These are phyloP conservation scores for Protoeuglena noctilucae DNA, from an alignment of 139 green algal species.

Conservation along the genomic window DNA sequence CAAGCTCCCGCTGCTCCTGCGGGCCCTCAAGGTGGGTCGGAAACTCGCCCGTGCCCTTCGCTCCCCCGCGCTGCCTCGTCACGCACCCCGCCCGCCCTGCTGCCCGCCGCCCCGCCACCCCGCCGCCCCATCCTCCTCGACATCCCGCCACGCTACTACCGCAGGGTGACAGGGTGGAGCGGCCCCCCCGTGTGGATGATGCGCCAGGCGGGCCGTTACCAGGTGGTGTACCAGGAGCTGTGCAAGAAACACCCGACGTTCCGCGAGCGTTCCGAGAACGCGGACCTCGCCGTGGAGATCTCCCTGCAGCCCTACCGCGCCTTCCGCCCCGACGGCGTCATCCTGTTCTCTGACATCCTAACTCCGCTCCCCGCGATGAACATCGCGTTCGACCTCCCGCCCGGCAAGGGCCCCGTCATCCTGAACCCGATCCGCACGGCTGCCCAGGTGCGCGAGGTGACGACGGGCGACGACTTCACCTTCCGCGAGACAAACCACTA, in stretches of 20 bases:
- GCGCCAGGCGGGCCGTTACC: slow-evolving; percentile 88
- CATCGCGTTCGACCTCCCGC: slow-evolving; percentile 82
- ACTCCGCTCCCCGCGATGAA: slow-evolving; percentile 88
- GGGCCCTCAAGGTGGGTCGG: too few relatives aligned
- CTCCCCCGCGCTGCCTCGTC: too few relatives aligned
- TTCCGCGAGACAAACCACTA: slow-evolving; percentile 39
- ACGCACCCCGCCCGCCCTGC: too few relatives aligned
- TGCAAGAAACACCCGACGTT: slow-evolving; percentile 84
- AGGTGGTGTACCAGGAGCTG: slow-evolving; percentile 89
- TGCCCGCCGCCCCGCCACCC: too few relatives aligned
- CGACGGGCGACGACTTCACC: background rate
- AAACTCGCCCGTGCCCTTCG: too few relatives aligned
- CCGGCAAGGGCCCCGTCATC: slow-evolving; percentile 72
- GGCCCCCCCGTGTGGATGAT: slow-evolving; percentile 95
- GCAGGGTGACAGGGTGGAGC: slow-evolving; percentile 53
- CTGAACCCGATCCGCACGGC: slow-evolving; percentile 73
- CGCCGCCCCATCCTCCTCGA: too few relatives aligned
- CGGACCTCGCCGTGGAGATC: slow-evolving; percentile 57
- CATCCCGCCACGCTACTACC: too few relatives aligned
- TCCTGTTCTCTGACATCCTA: slow-evolving; percentile 92
- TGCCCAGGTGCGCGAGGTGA: slow-evolving; percentile 24
- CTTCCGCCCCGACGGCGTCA: slow-evolving; percentile 85
- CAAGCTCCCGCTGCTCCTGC: too few relatives aligned
- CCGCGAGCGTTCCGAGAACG: slow-evolving; percentile 73
- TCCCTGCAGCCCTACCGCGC: slow-evolving; percentile 80